Evolutionary conservation across 2,329 filamentous ascomycete genomes (phyloP), one percentile per base, ranked within the genome.

Genomic region (Berkeleyomyces basicola): DNA sequence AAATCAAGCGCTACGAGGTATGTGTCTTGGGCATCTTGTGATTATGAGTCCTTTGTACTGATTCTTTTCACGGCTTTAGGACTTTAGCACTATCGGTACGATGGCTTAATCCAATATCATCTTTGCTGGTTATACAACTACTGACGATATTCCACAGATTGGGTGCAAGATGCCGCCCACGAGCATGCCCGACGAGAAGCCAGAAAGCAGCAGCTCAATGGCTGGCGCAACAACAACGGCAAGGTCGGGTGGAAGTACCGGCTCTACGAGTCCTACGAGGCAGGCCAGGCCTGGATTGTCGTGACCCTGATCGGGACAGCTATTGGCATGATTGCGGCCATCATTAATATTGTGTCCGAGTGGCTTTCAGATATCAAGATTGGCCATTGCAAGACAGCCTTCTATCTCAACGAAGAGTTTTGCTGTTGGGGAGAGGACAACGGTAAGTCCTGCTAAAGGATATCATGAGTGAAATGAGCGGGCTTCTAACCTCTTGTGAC

Each of bases 371-470:
- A 99, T 74, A 85, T 96, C 71, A 99, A 97, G 77, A 78, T 92
- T 70, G 93, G 93, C n/a, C 86, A 96, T 74, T 99, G 93, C 78
- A 87, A 85, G 10, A 96, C 91, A 7, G 92, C 85, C 2, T 99
- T 97, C 73, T 99, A 99, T 71, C 79, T 99, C 64, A 99, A 99
- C 73, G 90, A 97, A 78, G 87, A 83, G 72, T 99, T 99, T 73
- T 99, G 93, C 74, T 99, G 93, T 72, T 99, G 91, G 90, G 93
- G 93, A 44, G 88, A 93, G 63, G 90, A 96, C 69, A 86, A 83
- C 70, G 91, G 85, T 85, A 74, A 53, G 75, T 63, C 3, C 58
- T 4, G 4, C 6, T 16, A 6, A 39, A 36, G 23, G 2, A 5
- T 40, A 33, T 6, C 10, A 11, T 11, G 9, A 49, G 37, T 23